These are phyloP conservation scores for Dothideomycetidae sp. DNA, from an alignment of 2,329 filamentous ascomycete genomes.

Conservation along the genomic window DNA sequence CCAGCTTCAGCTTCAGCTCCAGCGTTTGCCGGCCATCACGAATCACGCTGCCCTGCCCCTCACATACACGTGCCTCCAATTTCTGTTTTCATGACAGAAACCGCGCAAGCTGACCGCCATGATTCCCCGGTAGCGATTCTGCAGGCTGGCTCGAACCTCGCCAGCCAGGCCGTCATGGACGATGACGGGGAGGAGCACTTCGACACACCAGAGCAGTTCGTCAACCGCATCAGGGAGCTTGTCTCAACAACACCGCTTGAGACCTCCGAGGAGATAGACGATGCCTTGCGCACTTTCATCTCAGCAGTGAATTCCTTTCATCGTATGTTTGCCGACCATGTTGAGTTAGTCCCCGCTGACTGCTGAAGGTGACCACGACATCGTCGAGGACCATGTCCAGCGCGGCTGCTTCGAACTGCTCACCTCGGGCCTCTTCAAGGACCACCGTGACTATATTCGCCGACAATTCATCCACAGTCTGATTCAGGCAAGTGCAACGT, in stretches of 20 bases:
- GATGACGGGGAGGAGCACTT: conserved; percentile 54
- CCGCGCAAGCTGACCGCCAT: not conserved
- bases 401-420: conserved; percentile 69
- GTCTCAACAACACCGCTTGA: conserved; percentile 32
- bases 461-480: conserved; percentile 86
- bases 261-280: conserved; percentile 59
- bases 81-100: not conserved
- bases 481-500: conserved; percentile 43
- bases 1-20: too few relatives aligned
- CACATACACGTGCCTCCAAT: too few relatives aligned
- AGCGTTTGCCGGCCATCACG: too few relatives aligned
- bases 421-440: conserved; percentile 56
- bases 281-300: conserved; percentile 72
- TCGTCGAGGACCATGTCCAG: conserved; percentile 64
- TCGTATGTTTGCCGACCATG: conserved; percentile 26
- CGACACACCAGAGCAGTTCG: conserved; percentile 76
- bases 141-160: not conserved
- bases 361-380: conserved; percentile 50
- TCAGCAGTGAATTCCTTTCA: conserved; percentile 61
- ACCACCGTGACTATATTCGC: conserved; percentile 73
- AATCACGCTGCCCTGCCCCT: too few relatives aligned
- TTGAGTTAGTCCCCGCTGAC: not conserved
- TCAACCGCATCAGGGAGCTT: conserved; percentile 45
- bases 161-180: conserved; percentile 31
- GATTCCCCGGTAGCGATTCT: not conserved